Conservation (phyloP, 441 rosid genomes). For the Populus hybrid region DNA sequence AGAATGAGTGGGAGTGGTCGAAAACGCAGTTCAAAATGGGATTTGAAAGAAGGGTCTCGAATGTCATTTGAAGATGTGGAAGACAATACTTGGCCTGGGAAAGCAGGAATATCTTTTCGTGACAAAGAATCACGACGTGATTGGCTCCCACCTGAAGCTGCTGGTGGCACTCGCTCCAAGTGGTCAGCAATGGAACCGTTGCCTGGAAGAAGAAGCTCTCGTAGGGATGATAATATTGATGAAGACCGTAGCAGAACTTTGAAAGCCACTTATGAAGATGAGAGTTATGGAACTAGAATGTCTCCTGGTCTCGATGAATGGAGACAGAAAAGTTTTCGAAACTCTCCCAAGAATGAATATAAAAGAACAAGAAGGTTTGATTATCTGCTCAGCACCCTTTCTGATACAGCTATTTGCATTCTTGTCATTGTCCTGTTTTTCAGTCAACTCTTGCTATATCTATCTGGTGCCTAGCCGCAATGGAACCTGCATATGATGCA, state of each 20-base stretch:
- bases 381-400: constrained; percentile 2
- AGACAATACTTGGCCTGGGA: constrained; percentile 39
- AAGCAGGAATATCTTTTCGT: constrained; percentile 38
- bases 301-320: constrained; percentile 79
- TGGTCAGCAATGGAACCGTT: constrained; percentile 53
- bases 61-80: constrained; percentile 36
- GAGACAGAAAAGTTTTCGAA: constrained; percentile 52
- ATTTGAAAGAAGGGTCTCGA: constrained; percentile 63
- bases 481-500: not conserved
- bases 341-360: constrained; percentile 62
- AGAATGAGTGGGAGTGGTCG: constrained; percentile 68
- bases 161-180: constrained; percentile 43
- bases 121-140: constrained; percentile 48
- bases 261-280: constrained; percentile 46
- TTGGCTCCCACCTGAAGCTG: constrained; percentile 43
- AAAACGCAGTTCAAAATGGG: constrained; percentile 81
- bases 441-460: not conserved
- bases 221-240: constrained; percentile 39
- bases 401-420: not conserved
- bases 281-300: constrained; percentile 53
- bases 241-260: constrained; percentile 39
- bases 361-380: constrained; percentile 58
- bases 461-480: not conserved
- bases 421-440: not conserved
- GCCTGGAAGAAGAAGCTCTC: constrained; percentile 56